Evolutionary conservation across 2,329 filamentous ascomycete species (phyloP).

Genomic region (Cladosporium sp.): DNA sequence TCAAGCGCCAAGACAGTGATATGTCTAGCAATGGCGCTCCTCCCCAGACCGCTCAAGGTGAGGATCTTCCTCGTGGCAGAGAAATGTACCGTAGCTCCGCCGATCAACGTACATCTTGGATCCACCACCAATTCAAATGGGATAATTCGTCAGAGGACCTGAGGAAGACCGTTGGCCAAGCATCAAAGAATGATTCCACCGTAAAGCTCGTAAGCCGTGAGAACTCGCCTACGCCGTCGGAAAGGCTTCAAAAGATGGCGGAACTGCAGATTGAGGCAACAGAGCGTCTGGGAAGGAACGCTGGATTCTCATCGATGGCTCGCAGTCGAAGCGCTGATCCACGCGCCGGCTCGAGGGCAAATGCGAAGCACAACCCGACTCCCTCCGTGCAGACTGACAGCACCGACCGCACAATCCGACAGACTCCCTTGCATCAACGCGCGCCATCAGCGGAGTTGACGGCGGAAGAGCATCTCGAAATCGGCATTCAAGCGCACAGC

Average conservation of each 20-base stretch:
- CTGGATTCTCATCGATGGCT: slow-evolving; percentile 4
- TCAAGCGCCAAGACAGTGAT: slow-evolving; percentile 7
- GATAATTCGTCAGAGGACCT: slow-evolving; percentile 36
- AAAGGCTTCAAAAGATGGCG: slow-evolving; percentile 5
- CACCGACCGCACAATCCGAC: slow-evolving; percentile 41
- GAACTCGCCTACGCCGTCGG: slow-evolving; percentile 4
- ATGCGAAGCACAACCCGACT: slow-evolving; percentile 27
- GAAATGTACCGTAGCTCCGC: slow-evolving; percentile 63
- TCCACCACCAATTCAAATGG: slow-evolving; percentile 52
- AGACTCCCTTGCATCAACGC: slow-evolving; percentile 42
- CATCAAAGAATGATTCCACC: background rate
- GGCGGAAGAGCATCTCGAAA: slow-evolving; percentile 80
- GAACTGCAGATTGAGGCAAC: slow-evolving; percentile 8
- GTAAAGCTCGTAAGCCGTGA: background rate
- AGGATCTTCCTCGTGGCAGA: slow-evolving; percentile 68
- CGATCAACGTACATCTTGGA: slow-evolving; percentile 48
- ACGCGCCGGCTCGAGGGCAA: slow-evolving; percentile 10
- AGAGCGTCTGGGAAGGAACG: slow-evolving; percentile 4
- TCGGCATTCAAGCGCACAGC: slow-evolving; percentile 86
- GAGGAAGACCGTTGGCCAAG: background rate
- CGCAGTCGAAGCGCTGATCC: slow-evolving; percentile 29
- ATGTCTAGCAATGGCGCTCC: background rate
- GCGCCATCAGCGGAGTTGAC: slow-evolving; percentile 62
- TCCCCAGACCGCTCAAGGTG: background rate
- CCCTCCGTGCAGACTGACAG: slow-evolving; percentile 29